Conservation (phyloP, 495 filamentous ascomycete genomes). For the Venustampulla echinocandica region DNA sequence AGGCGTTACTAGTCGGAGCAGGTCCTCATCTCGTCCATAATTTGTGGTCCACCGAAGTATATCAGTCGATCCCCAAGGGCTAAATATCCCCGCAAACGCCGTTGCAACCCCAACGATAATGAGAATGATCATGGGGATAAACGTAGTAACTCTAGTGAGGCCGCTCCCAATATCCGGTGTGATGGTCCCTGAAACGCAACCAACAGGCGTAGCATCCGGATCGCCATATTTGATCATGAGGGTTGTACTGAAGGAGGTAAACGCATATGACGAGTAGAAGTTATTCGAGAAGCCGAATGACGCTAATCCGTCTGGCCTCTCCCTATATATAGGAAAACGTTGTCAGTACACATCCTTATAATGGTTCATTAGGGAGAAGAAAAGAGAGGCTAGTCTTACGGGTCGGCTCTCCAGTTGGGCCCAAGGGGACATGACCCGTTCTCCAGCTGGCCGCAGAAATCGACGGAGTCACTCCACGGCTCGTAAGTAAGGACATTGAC, state of each 20-base stretch:
- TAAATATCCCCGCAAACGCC: constrained; percentile 72
- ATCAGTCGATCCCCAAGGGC: constrained; percentile 88
- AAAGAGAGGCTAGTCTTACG: constrained; percentile 11
- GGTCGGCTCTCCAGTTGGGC: constrained; percentile 49
- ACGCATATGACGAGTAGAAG: constrained; percentile 73
- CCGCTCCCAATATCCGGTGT: constrained; percentile 68
- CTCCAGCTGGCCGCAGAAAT: constrained; percentile 56
- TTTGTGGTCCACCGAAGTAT: constrained; percentile 92
- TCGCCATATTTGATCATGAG: constrained; percentile 71
- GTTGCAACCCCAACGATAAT: constrained; percentile 75
- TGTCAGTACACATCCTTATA: no score
- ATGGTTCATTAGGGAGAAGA: no score
- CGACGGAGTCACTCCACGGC: constrained; percentile 42
- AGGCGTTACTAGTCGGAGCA: constrained; percentile 86
- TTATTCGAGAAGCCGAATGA: constrained; percentile 69
- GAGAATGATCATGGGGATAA: constrained; percentile 69
- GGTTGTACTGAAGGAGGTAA: constrained; percentile 66
- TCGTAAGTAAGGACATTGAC: constrained; percentile 68
- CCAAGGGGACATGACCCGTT: constrained; percentile 66
- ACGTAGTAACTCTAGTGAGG: constrained; percentile 61
- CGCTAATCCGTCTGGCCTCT: constrained; percentile 45
- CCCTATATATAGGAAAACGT: constrained; percentile 26
- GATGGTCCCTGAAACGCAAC: constrained; percentile 69
- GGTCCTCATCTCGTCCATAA: constrained; percentile 86
- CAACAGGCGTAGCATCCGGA: constrained; percentile 47